These are phyloP conservation scores for Mycena venus DNA, from an alignment of 768 basidiomycete genomes.

Conservation along the genomic window DNA sequence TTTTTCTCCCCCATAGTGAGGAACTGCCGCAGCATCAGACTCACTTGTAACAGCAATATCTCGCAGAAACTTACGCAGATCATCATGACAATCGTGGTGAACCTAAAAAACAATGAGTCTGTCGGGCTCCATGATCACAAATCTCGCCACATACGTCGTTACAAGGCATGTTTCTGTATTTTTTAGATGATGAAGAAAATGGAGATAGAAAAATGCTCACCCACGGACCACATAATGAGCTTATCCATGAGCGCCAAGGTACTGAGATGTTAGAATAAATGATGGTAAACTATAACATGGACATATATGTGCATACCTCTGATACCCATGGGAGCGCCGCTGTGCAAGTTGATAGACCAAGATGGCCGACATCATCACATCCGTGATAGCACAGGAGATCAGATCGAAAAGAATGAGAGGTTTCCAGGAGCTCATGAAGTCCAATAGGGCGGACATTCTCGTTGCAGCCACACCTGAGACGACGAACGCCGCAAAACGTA, in stretches of 20 bases:
- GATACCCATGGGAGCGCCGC: neutral
- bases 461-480: conserved; percentile 13
- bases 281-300: too few species aligned
- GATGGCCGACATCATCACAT: conserved; percentile 9
- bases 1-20: conserved; percentile 13
- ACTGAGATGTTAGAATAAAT: neutral
- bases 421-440: conserved; percentile 2
- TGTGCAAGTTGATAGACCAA: conserved; percentile 4
- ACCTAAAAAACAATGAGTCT: neutral
- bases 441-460: neutral
- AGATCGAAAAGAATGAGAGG: conserved; percentile 10
- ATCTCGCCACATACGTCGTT: neutral
- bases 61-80: neutral
- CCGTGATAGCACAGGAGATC: conserved; percentile 2
- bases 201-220: neutral
- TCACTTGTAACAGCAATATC: neutral
- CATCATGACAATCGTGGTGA: conserved; percentile 14
- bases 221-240: conserved; percentile 21
- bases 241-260: conserved; percentile 15
- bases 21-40: neutral
- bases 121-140: neutral
- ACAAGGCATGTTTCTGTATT: conserved; percentile 14
- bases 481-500: conserved; percentile 10
- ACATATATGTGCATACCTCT: neutral
- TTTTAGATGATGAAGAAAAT: neutral